Evolutionary conservation across 2,329 filamentous ascomycete genomes (phyloP).

Genomic region (Phyllosticta citrichinensis): DNA sequence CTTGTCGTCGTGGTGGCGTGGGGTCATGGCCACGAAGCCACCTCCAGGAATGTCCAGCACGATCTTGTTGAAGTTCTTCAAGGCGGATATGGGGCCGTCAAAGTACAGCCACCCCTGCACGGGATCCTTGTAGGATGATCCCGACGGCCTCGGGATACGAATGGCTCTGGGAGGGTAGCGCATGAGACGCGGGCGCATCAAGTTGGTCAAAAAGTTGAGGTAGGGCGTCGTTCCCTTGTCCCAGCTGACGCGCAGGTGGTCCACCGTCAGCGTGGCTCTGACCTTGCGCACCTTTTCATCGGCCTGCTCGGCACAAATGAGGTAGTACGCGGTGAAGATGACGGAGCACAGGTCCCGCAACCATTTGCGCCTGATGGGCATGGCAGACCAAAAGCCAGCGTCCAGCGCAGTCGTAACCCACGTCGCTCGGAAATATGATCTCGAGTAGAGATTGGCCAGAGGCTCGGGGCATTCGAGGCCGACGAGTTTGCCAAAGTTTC

Average conservation of each 20-base stretch:
- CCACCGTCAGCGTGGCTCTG: slow-evolving; percentile 73
- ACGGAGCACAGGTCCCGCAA: slow-evolving; percentile 73
- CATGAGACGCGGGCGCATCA: slow-evolving; percentile 71
- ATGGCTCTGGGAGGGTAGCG: slow-evolving; percentile 73
- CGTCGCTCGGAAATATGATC: slow-evolving; percentile 88
- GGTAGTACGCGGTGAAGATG: slow-evolving; percentile 79
- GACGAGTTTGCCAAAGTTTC: slow-evolving; percentile 88
- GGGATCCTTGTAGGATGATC: slow-evolving; percentile 74
- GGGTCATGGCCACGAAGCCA: slow-evolving; percentile 94
- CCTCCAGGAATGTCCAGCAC: slow-evolving; percentile 88
- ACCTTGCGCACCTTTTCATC: slow-evolving; percentile 96
- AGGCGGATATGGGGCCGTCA: slow-evolving; percentile 70
- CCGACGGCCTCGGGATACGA: slow-evolving; percentile 68
- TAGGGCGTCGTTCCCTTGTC: slow-evolving; percentile 91
- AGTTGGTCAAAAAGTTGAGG: slow-evolving; percentile 57
- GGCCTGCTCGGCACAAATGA: slow-evolving; percentile 84
- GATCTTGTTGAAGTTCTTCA: slow-evolving; percentile 66
- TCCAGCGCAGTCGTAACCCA: slow-evolving; percentile 94
- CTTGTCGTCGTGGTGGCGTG: slow-evolving; percentile 89
- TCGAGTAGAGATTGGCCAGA: slow-evolving; percentile 84
- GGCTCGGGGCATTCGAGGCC: slow-evolving; percentile 89
- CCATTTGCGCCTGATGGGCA: slow-evolving; percentile 77
- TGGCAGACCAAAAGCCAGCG: slow-evolving; percentile 96
- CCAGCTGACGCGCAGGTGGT: slow-evolving; percentile 88
- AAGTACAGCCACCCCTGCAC: slow-evolving; percentile 89